These are phyloP conservation scores for Epichloe baconii DNA, from an alignment of 2,329 filamentous ascomycete genomes.

Conservation along the genomic window DNA sequence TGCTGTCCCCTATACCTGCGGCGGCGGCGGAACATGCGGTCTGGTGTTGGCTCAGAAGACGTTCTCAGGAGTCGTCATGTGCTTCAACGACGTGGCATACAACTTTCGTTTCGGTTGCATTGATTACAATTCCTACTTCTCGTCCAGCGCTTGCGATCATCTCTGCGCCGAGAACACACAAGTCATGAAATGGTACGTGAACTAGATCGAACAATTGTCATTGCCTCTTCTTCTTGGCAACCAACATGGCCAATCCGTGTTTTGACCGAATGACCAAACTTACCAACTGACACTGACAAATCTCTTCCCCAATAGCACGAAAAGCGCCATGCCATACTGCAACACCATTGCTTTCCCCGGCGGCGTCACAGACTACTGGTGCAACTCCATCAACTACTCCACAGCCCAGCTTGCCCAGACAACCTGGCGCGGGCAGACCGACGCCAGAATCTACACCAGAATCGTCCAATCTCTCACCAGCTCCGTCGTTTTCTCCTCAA, in stretches of 20 bases:
- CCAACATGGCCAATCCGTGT: background rate
- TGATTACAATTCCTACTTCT: slow-evolving; percentile 22
- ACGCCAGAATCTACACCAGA: background rate
- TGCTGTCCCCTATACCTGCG: slow-evolving; percentile 28
- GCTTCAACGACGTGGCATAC: slow-evolving; percentile 25
- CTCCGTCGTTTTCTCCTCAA: background rate
- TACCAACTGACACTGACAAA: background rate
- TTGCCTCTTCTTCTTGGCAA: background rate
- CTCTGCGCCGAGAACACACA: slow-evolving; percentile 26
- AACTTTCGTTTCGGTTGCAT: slow-evolving; percentile 24
- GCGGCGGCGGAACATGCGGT: slow-evolving; percentile 22
- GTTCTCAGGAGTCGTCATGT: slow-evolving; percentile 26
- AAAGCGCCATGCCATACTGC: slow-evolving; percentile 24
- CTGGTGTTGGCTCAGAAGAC: slow-evolving; percentile 22
- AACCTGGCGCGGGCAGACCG: slow-evolving; percentile 26
- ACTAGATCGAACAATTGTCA: background rate
- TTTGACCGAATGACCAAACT: too few relatives aligned
- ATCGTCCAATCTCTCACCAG: background rate
- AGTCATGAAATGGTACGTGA: slow-evolving; percentile 32
- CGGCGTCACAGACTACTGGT: slow-evolving; percentile 32
- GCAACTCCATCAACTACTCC: slow-evolving; percentile 21
- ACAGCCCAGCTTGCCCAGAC: slow-evolving; percentile 25
- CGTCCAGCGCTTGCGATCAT: slow-evolving; percentile 25
- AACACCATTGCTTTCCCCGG: slow-evolving; percentile 30
- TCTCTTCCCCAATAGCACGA: slow-evolving; percentile 20